Conservation (phyloP, 441 rosid species). For the Arabidopsis hybrid region DNA sequence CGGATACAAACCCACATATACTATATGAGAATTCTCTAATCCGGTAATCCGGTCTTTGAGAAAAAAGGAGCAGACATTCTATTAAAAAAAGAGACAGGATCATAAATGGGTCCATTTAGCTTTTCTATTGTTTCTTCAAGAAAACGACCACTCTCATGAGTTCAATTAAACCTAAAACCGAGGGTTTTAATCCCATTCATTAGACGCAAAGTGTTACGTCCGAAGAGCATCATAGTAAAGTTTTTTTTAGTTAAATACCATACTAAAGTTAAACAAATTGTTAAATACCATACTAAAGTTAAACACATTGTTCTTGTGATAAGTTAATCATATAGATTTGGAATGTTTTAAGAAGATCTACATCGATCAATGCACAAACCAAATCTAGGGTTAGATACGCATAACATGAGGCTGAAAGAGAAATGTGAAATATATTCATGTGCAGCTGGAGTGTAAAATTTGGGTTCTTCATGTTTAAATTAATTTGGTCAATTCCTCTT, state of each 20-base stretch:
- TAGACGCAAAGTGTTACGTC: background rate
- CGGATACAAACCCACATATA: too few species aligned
- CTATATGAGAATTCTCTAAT: background rate
- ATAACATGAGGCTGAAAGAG: constrained; percentile 20
- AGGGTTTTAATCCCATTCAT: background rate
- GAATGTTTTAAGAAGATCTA: constrained; percentile 35
- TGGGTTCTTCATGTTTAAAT: constrained; percentile 22
- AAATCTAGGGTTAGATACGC: constrained; percentile 33
- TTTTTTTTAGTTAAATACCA: background rate
- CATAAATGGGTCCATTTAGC: background rate
- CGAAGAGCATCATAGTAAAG: background rate
- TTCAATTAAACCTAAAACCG: background rate
- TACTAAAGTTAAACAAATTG: too few species aligned
- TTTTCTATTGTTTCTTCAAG: background rate
- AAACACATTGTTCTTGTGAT: background rate
- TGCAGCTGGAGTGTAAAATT: constrained; percentile 8
- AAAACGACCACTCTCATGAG: background rate
- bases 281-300: background rate
- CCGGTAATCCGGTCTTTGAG: background rate
- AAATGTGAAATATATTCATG: constrained; percentile 1
- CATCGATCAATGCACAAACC: constrained; percentile 33
- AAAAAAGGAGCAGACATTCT: background rate
- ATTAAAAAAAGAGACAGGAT: background rate
- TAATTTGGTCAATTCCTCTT: constrained; percentile 16
- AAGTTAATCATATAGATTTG: constrained; percentile 13